Percentiles rank a stretch among this genome's conserved stretches.
phyloP scores from a whole-genome alignment of 164 flowering plant species.

The Vitis cinerea region DNA sequence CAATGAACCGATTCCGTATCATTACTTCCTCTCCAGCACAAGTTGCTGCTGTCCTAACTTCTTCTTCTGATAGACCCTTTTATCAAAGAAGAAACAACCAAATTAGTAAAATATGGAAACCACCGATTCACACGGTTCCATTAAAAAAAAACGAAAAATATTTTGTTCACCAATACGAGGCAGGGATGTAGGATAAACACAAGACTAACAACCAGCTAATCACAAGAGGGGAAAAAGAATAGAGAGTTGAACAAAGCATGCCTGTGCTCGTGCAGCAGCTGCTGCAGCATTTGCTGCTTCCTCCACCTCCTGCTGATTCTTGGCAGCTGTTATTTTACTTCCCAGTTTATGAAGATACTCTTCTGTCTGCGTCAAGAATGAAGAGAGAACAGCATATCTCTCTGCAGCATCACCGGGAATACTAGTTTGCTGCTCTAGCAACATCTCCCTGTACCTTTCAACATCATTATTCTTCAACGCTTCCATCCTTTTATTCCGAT shows the following conservation, averaged over 20 bases:
- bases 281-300: slow-evolving; percentile 94
- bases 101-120: slow-evolving; percentile 4
- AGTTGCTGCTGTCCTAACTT: slow-evolving; percentile 87
- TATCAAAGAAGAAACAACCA: slow-evolving; percentile 10
- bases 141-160: neutral
- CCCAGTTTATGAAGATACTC: slow-evolving; percentile 94
- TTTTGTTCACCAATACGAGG: neutral
- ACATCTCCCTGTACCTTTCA: slow-evolving; percentile 94
- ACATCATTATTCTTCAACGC: slow-evolving; percentile 99
- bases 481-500: slow-evolving; percentile 90
- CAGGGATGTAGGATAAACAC: neutral
- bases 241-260: slow-evolving; percentile 24
- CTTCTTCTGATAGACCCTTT: slow-evolving; percentile 99
- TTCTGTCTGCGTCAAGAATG: slow-evolving; percentile 94
- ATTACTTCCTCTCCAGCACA: slow-evolving; percentile 97
- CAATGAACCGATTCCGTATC: slow-evolving; percentile 91
- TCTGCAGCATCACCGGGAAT: slow-evolving; percentile 93
- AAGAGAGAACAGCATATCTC: slow-evolving; percentile 88
- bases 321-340: slow-evolving; percentile 88
- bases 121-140: neutral
- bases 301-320: slow-evolving; percentile 90
- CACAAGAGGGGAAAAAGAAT: neutral
- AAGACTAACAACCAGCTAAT: neutral
- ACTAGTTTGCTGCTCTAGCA: slow-evolving; percentile 96
- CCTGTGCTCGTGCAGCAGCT: slow-evolving; percentile 89